phyloP scores from a whole-genome alignment of 148 eudicot species.

The Linanthus parryae region DNA sequence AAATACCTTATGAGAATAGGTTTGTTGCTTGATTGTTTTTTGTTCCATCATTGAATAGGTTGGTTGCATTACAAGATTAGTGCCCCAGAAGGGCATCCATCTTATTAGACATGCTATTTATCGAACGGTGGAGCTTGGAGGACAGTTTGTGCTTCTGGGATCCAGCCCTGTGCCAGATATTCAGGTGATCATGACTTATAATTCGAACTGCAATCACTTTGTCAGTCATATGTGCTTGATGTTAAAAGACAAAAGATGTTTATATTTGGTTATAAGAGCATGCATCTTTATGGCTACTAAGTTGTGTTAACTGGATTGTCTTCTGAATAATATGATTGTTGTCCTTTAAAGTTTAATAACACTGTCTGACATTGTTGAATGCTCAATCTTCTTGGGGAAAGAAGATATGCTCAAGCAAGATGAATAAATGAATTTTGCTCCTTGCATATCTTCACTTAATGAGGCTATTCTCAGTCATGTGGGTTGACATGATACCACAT shows the following conservation, averaged over 20 bases:
- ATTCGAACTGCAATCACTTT: constrained; percentile 3
- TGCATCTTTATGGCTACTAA: not conserved
- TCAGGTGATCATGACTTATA: constrained; percentile 39
- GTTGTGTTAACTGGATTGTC: not conserved
- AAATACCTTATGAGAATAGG: no score
- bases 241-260: not conserved
- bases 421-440: no score
- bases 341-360: no score
- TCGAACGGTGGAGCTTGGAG: constrained; percentile 74
- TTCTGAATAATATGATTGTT: no score
- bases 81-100: constrained; percentile 96
- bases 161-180: constrained; percentile 90
- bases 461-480: no score
- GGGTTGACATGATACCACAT: no score
- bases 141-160: constrained; percentile 94
- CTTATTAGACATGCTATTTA: constrained; percentile 94
- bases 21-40: not conserved
- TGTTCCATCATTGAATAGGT: constrained; percentile 38
- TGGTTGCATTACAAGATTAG: constrained; percentile 93
- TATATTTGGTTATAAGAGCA: not conserved
- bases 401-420: no score
- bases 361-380: no score
- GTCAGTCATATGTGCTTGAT: not conserved
- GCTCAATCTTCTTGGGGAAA: no score
- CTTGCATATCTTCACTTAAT: no score